Base-by-base conservation (phyloP, 768 basidiomycete species). In the Amylocystis lapponica region DNA sequence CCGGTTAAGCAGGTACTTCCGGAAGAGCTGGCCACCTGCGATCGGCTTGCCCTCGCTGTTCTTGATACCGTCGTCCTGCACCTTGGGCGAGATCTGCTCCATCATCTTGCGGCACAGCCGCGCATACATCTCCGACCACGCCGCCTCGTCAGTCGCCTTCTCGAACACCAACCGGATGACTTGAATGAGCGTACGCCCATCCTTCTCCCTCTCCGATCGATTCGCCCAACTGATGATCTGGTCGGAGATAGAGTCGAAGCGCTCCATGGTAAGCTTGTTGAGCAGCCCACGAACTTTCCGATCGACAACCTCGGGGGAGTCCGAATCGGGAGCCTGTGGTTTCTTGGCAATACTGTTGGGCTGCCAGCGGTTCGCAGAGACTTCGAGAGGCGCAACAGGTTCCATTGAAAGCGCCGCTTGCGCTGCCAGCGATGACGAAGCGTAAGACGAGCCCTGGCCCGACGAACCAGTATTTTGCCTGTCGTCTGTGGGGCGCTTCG, bases 41-140 rank as follows among this genome's bases (percentile, higher is more conserved):
- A 94, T 86, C n/a, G 87, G 87, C 59, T 86, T 85, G 58, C 88
- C 90, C 49, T 93, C 89, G 11, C 68, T 32, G 50, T 80, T 82
- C 68, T 74, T 80, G 67, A 95, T 87, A 9, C 83, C 81, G 46
- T 92, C 88, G 59, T 97, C 94, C 54, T 85, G 83, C 5, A 97
- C 89, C 47, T 86, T 81, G 23, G 82, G 72, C 44, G 83, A 89
- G 61, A 98, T 87, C 60, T 79, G 81, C 66, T 93, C 90, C 86
- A 94, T 89, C 80, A 97, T 86, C 76, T 92, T 89, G 52, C 90
- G 74, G 61, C 94, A 97, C 29, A 99, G 71, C 25, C 87, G 82
- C 23, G 95, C 95, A 62, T 99, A 97, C 91, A 97, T 97, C 70
- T 90, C 86, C 2, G 90, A 94, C 86, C 90, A 95, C 12, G 83